Evolutionary conservation across 1,284 basidiomycete genomes (phyloP).

Genomic region (Ceraceosorus guamensis): DNA sequence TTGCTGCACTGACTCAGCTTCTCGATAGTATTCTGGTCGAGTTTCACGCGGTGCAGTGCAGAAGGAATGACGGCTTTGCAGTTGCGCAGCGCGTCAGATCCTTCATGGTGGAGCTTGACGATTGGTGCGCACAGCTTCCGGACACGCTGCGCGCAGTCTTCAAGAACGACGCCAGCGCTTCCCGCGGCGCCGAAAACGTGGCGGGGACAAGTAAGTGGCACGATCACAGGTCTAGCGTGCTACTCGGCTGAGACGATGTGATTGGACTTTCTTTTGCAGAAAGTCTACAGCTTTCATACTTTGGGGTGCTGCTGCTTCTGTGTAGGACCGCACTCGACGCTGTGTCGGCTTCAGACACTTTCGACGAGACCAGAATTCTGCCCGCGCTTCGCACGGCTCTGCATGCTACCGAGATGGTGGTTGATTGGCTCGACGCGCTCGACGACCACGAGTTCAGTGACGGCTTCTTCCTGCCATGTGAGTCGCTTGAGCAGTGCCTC

Average conservation of each 20-base stretch:
- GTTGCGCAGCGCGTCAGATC: constrained; percentile 7
- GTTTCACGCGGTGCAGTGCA: constrained; percentile 7
- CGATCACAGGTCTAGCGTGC: too few relatives aligned
- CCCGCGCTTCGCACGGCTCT: constrained; percentile 6
- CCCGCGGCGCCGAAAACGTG: constrained; percentile 1
- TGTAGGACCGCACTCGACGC: constrained; percentile 9
- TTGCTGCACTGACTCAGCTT: constrained; percentile 4
- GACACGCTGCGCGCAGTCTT: constrained; percentile 1
- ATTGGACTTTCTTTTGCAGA: not conserved
- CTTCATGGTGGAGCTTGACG: constrained; percentile 7
- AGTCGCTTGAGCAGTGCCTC: not conserved
- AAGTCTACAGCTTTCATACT: constrained; percentile 9
- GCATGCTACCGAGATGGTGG: constrained; percentile 4
- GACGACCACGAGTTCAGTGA: not conserved
- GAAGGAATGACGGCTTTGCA: constrained; percentile 1
- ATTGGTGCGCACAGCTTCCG: constrained; percentile 8
- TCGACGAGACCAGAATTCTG: constrained; percentile 2
- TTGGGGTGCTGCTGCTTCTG: constrained; percentile 6
- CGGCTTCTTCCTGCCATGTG: constrained; percentile 5
- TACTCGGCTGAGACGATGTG: too few relatives aligned
- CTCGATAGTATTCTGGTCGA: constrained; percentile 6
- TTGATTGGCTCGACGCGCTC: constrained; percentile 7
- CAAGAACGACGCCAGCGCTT: not conserved
- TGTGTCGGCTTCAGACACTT: constrained; percentile 6
- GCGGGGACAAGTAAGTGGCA: constrained; percentile 4